These are phyloP conservation scores for Suillus lakei DNA, from an alignment of 768 basidiomycete species.

Conservation along the genomic window DNA sequence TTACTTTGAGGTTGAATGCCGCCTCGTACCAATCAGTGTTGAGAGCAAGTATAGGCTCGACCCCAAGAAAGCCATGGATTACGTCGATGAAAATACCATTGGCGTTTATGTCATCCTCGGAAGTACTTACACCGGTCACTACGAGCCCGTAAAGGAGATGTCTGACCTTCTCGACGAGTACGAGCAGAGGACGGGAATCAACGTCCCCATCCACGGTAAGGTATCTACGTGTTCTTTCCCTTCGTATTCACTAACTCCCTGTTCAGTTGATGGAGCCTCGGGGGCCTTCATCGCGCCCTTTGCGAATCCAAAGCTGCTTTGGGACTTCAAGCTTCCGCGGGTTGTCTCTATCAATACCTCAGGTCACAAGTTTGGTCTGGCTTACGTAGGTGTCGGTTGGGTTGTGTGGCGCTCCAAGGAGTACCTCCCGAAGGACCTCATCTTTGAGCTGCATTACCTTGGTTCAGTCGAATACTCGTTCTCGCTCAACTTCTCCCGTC, in stretches of 20 bases:
- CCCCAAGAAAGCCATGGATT: constrained; percentile 64
- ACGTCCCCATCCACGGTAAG: constrained; percentile 47
- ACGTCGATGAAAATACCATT: constrained; percentile 74
- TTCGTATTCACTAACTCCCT: constrained; percentile 10
- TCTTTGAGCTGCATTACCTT: constrained; percentile 63
- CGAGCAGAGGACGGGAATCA: constrained; percentile 48
- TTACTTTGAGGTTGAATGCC: constrained; percentile 67
- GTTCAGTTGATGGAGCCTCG: constrained; percentile 58
- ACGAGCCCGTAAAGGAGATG: constrained; percentile 88
- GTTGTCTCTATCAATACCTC: constrained; percentile 64
- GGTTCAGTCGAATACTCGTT: constrained; percentile 75
- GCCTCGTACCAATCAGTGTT: constrained; percentile 66
- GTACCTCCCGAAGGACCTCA: constrained; percentile 68
- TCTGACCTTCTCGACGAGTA: constrained; percentile 68
- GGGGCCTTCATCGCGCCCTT: constrained; percentile 71
- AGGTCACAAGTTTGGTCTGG: constrained; percentile 66
- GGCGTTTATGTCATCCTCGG: constrained; percentile 67
- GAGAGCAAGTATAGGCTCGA: constrained; percentile 81
- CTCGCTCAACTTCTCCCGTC: constrained; percentile 64
- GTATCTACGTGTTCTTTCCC: constrained; percentile 33
- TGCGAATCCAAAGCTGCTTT: constrained; percentile 52
- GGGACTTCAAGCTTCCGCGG: constrained; percentile 66
- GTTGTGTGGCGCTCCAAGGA: constrained; percentile 63
- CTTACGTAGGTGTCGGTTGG: constrained; percentile 67
- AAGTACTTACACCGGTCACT: constrained; percentile 62